Base-by-base conservation (phyloP, 2,329 filamentous ascomycete species). In the Colletotrichum lini region DNA sequence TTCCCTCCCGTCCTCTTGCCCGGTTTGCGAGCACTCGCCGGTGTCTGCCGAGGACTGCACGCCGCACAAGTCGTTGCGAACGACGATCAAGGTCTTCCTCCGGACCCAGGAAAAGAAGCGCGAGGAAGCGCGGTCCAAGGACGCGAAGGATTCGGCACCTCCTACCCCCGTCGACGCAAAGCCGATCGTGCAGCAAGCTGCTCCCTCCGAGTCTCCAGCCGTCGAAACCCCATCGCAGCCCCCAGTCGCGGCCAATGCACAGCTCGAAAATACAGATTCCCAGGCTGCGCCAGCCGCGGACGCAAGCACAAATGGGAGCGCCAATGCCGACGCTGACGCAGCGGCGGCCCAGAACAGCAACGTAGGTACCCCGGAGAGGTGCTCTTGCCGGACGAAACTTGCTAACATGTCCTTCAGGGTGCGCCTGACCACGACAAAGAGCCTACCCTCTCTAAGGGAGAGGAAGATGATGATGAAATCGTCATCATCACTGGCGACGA, bases 51-150 rank as follows among this genome's bases (percentile, higher is more conserved):
- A 94, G 72, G 92, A 96, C 75, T 98, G 95, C 85, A 95, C 93
- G 73, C 91, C 94, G 2, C 94, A 97, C 81, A 98, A 98, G 80
- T 91, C 93, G 38, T 86, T 98, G n/a, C 92, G 96, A 75, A 96
- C 94, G 35, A 99, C 96, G 2, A 92, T 98, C 75, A 93, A 94
- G 76, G 94, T 96, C 15, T 99, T 97, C 78, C 83, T 99, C 59
- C 93, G 95, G 77, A 97, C 93, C 0, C 93, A 95, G 75, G 93
- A 97, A 81, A 97, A 97, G 87, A 97, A 97, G 82, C 89, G 93
- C 73, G 93, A 95, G 76, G 89, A 90, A 61, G 86, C 86, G 53
- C 87, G 89, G 54, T 82, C 85, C 0, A 90, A 88, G 74, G 83
- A 88, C 68, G 73, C 78, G 4, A 83, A 84, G 63, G 83, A 79